Evolutionary conservation across 805 yeast genomes (phyloP).

Genomic region (Starmerella apis): DNA sequence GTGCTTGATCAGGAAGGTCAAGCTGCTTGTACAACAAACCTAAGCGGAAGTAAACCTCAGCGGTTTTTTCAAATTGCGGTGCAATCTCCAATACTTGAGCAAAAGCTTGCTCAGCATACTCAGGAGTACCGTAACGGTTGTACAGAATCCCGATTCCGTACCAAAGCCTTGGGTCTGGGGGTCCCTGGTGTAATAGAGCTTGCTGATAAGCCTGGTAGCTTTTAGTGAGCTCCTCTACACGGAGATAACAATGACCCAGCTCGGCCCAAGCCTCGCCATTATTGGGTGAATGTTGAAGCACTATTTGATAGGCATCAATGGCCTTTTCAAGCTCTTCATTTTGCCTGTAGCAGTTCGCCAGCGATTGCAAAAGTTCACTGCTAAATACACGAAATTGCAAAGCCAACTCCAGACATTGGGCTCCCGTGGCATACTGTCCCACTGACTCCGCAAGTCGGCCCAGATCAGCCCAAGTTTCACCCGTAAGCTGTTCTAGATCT

Average conservation of each 20-base stretch:
- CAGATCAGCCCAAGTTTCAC: conserved; percentile 72
- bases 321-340: conserved; percentile 89
- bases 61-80: conserved; percentile 90
- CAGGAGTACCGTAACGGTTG: conserved; percentile 90
- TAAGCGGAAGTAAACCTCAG: conserved; percentile 88
- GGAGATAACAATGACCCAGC: conserved; percentile 84
- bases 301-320: conserved; percentile 84
- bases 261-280: conserved; percentile 97
- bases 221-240: conserved; percentile 91
- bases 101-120: conserved; percentile 97
- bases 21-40: conserved; percentile 97
- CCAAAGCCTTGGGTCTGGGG: conserved; percentile 95
- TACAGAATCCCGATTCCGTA: conserved; percentile 96
- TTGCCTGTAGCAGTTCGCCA: conserved; percentile 81
- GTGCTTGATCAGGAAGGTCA: conserved; percentile 70
- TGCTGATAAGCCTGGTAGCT: conserved; percentile 96
- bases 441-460: conserved; percentile 83
- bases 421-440: conserved; percentile 82
- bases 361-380: conserved; percentile 69
- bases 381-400: conserved; percentile 77
- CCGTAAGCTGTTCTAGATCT: conserved; percentile 31
- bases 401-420: conserved; percentile 78
- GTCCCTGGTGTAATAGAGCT: conserved; percentile 84
- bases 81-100: conserved; percentile 92
- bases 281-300: conserved; percentile 68